phyloP scores from a whole-genome alignment of 2,329 filamentous ascomycete genomes.

The Stromatinia cepivora region DNA sequence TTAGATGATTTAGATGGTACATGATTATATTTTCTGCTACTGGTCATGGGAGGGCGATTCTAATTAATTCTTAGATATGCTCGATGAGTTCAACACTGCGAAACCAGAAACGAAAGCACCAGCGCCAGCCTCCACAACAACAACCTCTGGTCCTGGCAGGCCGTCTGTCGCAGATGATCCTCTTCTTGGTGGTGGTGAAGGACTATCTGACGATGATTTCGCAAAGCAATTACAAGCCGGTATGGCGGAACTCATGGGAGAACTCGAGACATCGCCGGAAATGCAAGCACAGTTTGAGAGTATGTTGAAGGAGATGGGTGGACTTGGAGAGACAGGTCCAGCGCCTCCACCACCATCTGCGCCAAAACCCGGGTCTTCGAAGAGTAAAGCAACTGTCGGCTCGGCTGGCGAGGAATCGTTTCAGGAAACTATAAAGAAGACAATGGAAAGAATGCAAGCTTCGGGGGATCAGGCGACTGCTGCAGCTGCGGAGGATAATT shows the following conservation, averaged over 20 bases:
- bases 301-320: conserved; percentile 71
- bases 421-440: conserved; percentile 87
- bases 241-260: conserved; percentile 80
- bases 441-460: conserved; percentile 93
- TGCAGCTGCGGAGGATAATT: conserved; percentile 64
- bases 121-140: conserved; percentile 30
- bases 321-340: conserved; percentile 45
- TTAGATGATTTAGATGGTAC: conserved; percentile 87
- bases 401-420: conserved; percentile 64
- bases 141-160: conserved; percentile 35
- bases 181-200: conserved; percentile 39
- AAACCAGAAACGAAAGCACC: conserved; percentile 53
- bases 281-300: conserved; percentile 78
- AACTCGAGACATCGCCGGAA: conserved; percentile 65
- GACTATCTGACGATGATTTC: conserved; percentile 72
- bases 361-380: conserved; percentile 25
- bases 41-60: neutral
- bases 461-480: conserved; percentile 85
- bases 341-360: conserved; percentile 27
- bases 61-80: conserved; percentile 63
- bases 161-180: conserved; percentile 32
- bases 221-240: conserved; percentile 83
- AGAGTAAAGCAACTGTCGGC: conserved; percentile 23
- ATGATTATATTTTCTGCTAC: conserved; percentile 26
- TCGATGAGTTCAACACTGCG: conserved; percentile 81